Percentiles rank a stretch among this genome's conserved stretches.
Conservation (phyloP, 2,329 filamentous ascomycete genomes). For the Fusarium algeriense region DNA sequence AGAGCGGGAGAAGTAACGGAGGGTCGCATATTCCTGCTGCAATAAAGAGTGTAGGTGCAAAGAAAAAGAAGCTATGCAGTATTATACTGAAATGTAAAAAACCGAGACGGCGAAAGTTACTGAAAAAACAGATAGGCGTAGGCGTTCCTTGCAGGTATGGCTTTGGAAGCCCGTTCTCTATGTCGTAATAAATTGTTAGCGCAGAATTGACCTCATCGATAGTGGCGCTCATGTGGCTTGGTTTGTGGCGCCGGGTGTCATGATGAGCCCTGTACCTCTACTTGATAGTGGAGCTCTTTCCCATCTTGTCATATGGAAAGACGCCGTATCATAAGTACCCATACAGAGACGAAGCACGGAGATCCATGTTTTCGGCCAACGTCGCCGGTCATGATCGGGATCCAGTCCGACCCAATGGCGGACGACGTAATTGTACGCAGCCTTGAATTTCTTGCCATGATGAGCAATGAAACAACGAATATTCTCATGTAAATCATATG, state of each 20-base stretch:
- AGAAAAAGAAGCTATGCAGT: not conserved
- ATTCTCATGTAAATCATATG: not conserved
- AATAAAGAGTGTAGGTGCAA: not conserved
- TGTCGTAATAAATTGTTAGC: slow-evolving; percentile 38
- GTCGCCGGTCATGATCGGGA: slow-evolving; percentile 37
- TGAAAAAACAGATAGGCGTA: not conserved
- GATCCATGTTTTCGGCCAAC: slow-evolving; percentile 18
- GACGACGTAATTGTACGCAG: slow-evolving; percentile 14
- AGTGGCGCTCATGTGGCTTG: slow-evolving; percentile 12
- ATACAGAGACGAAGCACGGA: not conserved
- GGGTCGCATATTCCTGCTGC: slow-evolving; percentile 43
- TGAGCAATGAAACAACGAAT: slow-evolving; percentile 9
- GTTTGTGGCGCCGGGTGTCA: slow-evolving; percentile 7
- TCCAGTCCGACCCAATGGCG: slow-evolving; percentile 37
- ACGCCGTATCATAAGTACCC: not conserved
- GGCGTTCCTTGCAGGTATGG: slow-evolving; percentile 1
- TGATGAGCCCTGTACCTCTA: slow-evolving; percentile 7
- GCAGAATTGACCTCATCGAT: slow-evolving; percentile 11
- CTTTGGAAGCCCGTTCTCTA: slow-evolving; percentile 6
- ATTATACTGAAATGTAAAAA: not conserved
- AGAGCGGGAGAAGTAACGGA: slow-evolving; percentile 41
- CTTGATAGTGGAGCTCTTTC: not conserved
- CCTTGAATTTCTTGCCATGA: slow-evolving; percentile 17
- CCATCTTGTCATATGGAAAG: no score
- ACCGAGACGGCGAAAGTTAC: not conserved